These are phyloP conservation scores for Somion occarium DNA, from an alignment of 1,284 basidiomycete species.

Conservation along the genomic window DNA sequence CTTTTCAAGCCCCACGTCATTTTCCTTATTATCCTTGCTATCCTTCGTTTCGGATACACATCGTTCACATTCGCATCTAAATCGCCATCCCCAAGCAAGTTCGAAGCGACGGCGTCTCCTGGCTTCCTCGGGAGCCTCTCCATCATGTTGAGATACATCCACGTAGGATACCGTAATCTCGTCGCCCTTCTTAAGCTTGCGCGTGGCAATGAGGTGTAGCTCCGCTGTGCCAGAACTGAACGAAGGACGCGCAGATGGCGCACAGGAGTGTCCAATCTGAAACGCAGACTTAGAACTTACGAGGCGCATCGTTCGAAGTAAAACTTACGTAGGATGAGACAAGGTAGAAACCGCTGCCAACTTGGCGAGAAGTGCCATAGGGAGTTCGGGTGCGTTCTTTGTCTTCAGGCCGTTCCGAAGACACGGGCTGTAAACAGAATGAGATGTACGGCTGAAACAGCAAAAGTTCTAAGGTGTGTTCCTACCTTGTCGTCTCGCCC, in stretches of 20 bases:
- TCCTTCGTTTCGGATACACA: conserved; percentile 48
- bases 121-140: conserved; percentile 49
- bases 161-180: conserved; percentile 72
- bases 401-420: conserved; percentile 54
- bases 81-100: conserved; percentile 75
- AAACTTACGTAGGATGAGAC: conserved; percentile 66
- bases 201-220: conserved; percentile 60
- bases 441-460: neutral
- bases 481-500: conserved; percentile 75
- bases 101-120: conserved; percentile 62
- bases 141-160: conserved; percentile 50
- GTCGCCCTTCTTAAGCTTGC: conserved; percentile 65
- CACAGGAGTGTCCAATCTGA: conserved; percentile 68
- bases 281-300: too few relatives aligned
- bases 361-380: conserved; percentile 64
- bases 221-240: conserved; percentile 61
- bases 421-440: conserved; percentile 36
- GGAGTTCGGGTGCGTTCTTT: conserved; percentile 70
- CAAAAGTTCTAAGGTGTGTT: conserved; percentile 15
- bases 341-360: conserved; percentile 68
- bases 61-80: conserved; percentile 64
- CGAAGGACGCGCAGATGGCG: conserved; percentile 55
- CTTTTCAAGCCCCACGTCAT: conserved; percentile 34
- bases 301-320: too few relatives aligned
- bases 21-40: conserved; percentile 29